These are phyloP conservation scores for Diaporthe humulicola DNA, from an alignment of 2,329 filamentous ascomycete species.

Conservation along the genomic window DNA sequence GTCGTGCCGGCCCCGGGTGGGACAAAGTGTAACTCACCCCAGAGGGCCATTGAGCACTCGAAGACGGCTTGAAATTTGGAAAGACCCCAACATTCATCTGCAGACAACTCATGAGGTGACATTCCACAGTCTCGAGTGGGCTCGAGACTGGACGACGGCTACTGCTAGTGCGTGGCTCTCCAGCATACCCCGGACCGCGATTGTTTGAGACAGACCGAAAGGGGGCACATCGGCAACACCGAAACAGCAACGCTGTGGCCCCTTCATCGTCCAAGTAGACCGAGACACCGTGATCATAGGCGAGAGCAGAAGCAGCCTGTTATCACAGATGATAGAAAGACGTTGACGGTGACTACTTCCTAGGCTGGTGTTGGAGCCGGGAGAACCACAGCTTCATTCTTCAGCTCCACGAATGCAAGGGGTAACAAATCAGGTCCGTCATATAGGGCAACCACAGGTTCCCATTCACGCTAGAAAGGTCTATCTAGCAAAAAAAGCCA, in stretches of 20 bases:
- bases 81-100: background rate
- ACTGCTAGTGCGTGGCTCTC: background rate
- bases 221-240: background rate
- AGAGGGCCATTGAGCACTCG: background rate
- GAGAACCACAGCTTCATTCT: slow-evolving; percentile 17
- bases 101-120: background rate
- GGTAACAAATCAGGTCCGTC: background rate
- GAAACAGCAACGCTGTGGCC: background rate
- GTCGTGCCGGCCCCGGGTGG: background rate
- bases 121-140: background rate
- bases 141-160: background rate
- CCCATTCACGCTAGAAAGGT: slow-evolving; percentile 15
- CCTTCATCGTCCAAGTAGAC: too few relatives aligned
- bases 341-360: background rate
- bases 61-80: background rate
- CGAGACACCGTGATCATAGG: background rate
- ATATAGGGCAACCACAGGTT: slow-evolving; percentile 9
- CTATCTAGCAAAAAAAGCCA: slow-evolving; percentile 29
- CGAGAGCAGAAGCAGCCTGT: background rate
- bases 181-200: background rate
- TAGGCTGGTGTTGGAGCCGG: background rate
- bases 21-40: background rate
- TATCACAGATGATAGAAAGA: background rate
- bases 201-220: background rate
- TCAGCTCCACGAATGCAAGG: background rate